Percentiles rank a stretch among this genome's conserved stretches.
phyloP scores from a whole-genome alignment of 257 asterid species.

The Solanum boliviense region DNA sequence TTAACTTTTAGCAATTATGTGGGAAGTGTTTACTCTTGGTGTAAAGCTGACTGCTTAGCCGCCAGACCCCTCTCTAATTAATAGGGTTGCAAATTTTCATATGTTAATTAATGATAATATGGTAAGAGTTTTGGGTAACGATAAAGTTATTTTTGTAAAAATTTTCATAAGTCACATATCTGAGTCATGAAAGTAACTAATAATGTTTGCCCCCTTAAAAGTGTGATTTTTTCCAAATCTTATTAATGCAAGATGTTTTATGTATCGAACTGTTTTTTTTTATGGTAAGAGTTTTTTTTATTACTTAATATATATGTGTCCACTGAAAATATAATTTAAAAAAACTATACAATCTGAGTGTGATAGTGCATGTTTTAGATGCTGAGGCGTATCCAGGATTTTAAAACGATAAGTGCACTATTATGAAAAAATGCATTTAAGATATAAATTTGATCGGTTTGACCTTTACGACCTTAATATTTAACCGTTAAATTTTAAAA shows the following conservation, averaged over 20 bases:
- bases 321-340: not conserved
- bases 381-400: rapidly evolving
- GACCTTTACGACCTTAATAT: no score
- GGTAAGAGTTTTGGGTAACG: not conserved
- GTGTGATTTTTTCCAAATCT: not conserved
- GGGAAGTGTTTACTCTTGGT: not conserved
- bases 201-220: no score
- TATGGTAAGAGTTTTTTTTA: not conserved
- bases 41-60: not conserved
- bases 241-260: no score
- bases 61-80: not conserved
- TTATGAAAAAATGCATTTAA: no score
- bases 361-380: not conserved
- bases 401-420: rapidly evolving
- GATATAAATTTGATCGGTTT: no score
- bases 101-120: not conserved
- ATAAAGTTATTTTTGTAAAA: no score
- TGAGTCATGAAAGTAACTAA: no score
- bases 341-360: not conserved
- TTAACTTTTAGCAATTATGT: not conserved
- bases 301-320: not conserved
- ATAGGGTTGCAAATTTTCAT: not conserved
- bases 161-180: no score
- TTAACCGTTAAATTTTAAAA: no score
- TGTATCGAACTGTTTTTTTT: no score